A percentile compares a stretch with the other conserved stretches of the same genome.
phyloP scores from a whole-genome alignment of 192 early-diverging fungal genomes.

The Podila verticillata region DNA sequence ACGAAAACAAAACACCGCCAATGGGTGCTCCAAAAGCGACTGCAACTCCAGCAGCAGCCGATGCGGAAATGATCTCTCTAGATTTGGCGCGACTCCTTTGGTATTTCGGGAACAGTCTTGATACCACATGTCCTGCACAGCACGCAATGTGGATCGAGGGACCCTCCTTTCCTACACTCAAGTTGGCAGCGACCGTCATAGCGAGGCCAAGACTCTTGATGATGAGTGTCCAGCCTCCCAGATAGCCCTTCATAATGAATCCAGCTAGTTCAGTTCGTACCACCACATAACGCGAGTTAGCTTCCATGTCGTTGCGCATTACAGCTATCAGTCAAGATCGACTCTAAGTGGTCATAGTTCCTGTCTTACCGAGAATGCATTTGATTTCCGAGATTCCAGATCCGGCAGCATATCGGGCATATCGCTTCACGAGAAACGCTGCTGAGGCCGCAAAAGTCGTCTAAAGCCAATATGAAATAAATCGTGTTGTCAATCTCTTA shows the following conservation, averaged over 20 bases:
- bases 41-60: conserved; percentile 95
- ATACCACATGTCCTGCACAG: conserved; percentile 90
- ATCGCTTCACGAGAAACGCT: conserved; percentile 76
- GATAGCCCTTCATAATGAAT: conserved; percentile 93
- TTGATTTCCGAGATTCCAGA: conserved; percentile 96
- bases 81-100: conserved; percentile 78
- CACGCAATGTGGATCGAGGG: conserved; percentile 96
- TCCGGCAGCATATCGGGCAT: conserved; percentile 93
- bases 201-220: conserved; percentile 93
- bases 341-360: no score
- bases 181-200: conserved; percentile 87
- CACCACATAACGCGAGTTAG: no score
- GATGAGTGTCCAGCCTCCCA: conserved; percentile 90
- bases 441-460: conserved; percentile 77
- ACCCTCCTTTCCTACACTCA: conserved; percentile 95
- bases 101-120: conserved; percentile 82
- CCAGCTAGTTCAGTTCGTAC: conserved; percentile 66
- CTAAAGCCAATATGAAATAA: conserved; percentile 29
- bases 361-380: conserved; percentile 69
- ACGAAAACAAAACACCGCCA: conserved; percentile 79
- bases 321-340: no score
- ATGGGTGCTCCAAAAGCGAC: conserved; percentile 98
- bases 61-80: conserved; percentile 85
- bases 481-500: no score
- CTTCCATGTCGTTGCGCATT: no score